These are phyloP conservation scores for Yarrowia keelungensis DNA, from an alignment of 805 yeast genomes.

Conservation along the genomic window DNA sequence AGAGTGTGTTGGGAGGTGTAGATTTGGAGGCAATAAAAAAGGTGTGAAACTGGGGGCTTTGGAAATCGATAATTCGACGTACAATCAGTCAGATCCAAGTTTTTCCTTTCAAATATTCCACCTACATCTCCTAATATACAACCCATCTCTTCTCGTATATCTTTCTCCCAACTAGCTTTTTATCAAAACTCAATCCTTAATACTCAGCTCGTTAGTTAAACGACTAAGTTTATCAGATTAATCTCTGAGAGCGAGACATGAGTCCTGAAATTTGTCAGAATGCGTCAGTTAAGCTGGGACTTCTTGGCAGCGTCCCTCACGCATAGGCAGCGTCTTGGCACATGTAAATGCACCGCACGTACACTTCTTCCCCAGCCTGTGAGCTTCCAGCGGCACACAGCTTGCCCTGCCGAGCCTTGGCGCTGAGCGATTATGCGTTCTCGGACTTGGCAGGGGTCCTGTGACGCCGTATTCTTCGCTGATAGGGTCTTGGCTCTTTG, in stretches of 20 bases:
- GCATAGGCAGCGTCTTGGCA: not conserved
- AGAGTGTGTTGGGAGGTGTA: not conserved
- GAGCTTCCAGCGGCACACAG: not conserved
- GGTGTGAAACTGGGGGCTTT: no score
- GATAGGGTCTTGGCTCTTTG: not conserved
- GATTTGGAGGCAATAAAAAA: not conserved
- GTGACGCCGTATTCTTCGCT: not conserved
- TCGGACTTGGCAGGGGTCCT: conserved; percentile 4
- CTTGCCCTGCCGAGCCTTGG: not conserved
- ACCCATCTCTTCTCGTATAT: not conserved
- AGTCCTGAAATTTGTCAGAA: conserved; percentile 4
- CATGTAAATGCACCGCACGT: not conserved
- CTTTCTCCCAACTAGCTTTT: not conserved
- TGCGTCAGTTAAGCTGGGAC: not conserved
- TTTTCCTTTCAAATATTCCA: no score
- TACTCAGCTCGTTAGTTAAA: not conserved
- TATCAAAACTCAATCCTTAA: not conserved
- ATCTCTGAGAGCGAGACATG: not conserved
- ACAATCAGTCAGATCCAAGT: no score
- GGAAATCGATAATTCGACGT: not conserved
- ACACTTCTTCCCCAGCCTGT: not conserved
- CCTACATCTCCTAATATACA: no score
- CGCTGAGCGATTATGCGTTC: conserved; percentile 19
- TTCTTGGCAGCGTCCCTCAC: conserved; percentile 7
- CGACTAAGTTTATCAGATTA: conserved; percentile 5